Percentiles rank a stretch among this genome's conserved stretches.
phyloP scores from a whole-genome alignment of 495 filamentous ascomycete species.

The Xeromyces bisporus region DNA sequence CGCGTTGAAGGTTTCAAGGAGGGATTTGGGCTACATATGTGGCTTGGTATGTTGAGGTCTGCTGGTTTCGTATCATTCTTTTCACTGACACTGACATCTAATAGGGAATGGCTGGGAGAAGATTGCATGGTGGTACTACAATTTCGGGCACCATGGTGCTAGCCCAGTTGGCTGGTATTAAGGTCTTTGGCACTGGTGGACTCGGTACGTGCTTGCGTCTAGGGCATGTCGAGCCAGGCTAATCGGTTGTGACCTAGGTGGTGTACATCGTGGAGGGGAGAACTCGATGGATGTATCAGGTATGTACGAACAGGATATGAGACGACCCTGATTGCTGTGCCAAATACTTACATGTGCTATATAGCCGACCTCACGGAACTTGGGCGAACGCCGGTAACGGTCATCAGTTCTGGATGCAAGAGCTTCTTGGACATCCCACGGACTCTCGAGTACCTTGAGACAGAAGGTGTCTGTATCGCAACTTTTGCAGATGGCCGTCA shows the following conservation, averaged over 20 bases:
- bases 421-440: slow-evolving; percentile 85
- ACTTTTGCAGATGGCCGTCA: slow-evolving; percentile 71
- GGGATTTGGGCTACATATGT: slow-evolving; percentile 67
- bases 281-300: slow-evolving; percentile 74
- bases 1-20: slow-evolving; percentile 64
- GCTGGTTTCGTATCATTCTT: too few species aligned
- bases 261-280: slow-evolving; percentile 84
- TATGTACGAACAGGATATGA: too few species aligned
- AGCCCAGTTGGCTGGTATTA: slow-evolving; percentile 73
- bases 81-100: slow-evolving; percentile 5
- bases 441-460: slow-evolving; percentile 89
- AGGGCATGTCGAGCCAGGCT: too few species aligned
- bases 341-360: slow-evolving; percentile 1
- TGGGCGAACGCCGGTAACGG: slow-evolving; percentile 76
- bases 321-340: too few species aligned
- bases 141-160: slow-evolving; percentile 86
- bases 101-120: slow-evolving; percentile 45
- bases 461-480: slow-evolving; percentile 69
- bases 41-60: slow-evolving; percentile 61
- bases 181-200: slow-evolving; percentile 75
- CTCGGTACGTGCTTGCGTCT: slow-evolving; percentile 17
- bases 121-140: slow-evolving; percentile 76
- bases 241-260: too few species aligned
- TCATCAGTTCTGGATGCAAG: slow-evolving; percentile 82
- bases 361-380: slow-evolving; percentile 83